Percentiles rank a stretch among this genome's conserved stretches.
Conservation (phyloP, 805 yeast species). For the Pichia ethanolica region DNA sequence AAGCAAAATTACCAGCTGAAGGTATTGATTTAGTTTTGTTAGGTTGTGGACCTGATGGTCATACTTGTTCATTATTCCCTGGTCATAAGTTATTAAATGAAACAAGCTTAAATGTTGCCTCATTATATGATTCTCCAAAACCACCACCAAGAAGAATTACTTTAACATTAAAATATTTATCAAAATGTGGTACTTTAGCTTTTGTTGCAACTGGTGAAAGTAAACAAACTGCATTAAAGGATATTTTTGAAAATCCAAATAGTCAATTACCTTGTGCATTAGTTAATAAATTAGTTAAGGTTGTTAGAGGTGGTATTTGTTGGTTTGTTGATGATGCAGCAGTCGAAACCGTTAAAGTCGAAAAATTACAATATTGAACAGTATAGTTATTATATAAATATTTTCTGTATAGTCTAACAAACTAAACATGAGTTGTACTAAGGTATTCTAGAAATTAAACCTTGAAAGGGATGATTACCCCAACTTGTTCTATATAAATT, state of each 20-base stretch:
- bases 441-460: too few relatives aligned
- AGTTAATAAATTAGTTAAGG: constrained; percentile 52
- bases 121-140: constrained; percentile 79
- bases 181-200: constrained; percentile 46
- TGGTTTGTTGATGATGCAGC: constrained; percentile 90
- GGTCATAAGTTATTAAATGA: constrained; percentile 65
- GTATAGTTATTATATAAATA: too few relatives aligned
- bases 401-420: too few relatives aligned
- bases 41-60: constrained; percentile 97
- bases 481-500: too few relatives aligned
- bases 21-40: constrained; percentile 59
- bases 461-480: too few relatives aligned
- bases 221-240: constrained; percentile 63
- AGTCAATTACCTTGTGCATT: constrained; percentile 59
- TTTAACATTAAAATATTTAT: constrained; percentile 71
- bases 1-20: constrained; percentile 43
- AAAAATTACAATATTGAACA: background rate
- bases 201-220: constrained; percentile 89
- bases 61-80: constrained; percentile 89
- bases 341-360: constrained; percentile 45
- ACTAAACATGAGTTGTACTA: too few relatives aligned
- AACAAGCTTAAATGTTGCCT: constrained; percentile 43
- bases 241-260: constrained; percentile 50
- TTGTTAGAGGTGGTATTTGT: constrained; percentile 36
- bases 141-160: constrained; percentile 93